Percentiles rank a stretch among this genome's conserved stretches.
Evolutionary conservation across 75 land plant species (phyloP).

Genomic region (Adiantum capillusveneris): DNA sequence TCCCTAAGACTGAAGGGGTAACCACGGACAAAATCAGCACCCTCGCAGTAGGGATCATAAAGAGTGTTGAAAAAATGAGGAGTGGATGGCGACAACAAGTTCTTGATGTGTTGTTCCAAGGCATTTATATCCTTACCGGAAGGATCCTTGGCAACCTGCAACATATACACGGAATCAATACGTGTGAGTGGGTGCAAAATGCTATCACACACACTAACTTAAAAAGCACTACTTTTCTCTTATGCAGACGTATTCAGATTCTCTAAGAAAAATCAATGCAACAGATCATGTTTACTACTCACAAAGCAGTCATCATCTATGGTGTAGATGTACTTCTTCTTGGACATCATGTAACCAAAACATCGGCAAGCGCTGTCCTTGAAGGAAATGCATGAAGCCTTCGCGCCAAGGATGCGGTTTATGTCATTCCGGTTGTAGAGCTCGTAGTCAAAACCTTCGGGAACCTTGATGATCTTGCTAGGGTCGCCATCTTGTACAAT

Average conservation of each 20-base stretch:
- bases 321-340: slow-evolving; percentile 64
- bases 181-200: no score
- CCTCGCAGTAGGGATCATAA: slow-evolving; percentile 47
- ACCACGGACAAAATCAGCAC: slow-evolving; percentile 50
- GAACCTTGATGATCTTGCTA: slow-evolving; percentile 37
- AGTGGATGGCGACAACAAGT: slow-evolving; percentile 34
- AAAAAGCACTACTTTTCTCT: no score
- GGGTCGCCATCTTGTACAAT: slow-evolving; percentile 67
- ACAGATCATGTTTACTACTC: slow-evolving; percentile 30
- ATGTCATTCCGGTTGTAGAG: slow-evolving; percentile 61
- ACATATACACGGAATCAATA: neutral
- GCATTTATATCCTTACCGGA: slow-evolving; percentile 39
- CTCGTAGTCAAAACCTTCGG: slow-evolving; percentile 62
- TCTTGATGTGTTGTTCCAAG: slow-evolving; percentile 48
- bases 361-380: slow-evolving; percentile 70
- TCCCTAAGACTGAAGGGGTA: slow-evolving; percentile 56
- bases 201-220: no score
- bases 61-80: slow-evolving; percentile 57
- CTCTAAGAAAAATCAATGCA: no score
- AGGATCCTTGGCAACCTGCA: slow-evolving; percentile 40
- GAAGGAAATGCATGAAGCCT: slow-evolving; percentile 55
- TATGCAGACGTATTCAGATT: no score
- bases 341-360: slow-evolving; percentile 58
- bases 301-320: slow-evolving; percentile 72
- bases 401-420: slow-evolving; percentile 50